Evolutionary conservation across 176 grass and related monocot genomes (phyloP).

Genomic region (Elaeis guineensis): DNA sequence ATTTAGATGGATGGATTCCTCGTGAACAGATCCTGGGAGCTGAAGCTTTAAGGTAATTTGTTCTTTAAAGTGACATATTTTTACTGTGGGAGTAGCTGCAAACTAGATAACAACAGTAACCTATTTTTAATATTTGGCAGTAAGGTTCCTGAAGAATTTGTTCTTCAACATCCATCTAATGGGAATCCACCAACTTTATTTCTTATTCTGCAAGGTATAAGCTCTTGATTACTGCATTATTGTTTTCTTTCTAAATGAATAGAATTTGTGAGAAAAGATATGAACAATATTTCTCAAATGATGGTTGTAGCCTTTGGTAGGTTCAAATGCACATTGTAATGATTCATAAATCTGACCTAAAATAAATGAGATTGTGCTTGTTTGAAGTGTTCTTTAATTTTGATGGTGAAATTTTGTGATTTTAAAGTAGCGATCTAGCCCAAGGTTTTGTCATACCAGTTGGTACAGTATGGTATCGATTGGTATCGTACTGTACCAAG

Average conservation of each 20-base stretch:
- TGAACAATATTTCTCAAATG: no score
- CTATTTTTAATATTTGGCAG: slow-evolving; percentile 37
- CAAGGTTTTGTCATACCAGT: no score
- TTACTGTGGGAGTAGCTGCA: background rate
- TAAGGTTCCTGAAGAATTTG: slow-evolving; percentile 90
- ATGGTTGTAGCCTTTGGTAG: no score
- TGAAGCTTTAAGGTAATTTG: slow-evolving; percentile 86
- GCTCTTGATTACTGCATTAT: background rate
- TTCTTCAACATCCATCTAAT: slow-evolving; percentile 93
- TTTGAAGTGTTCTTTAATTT: no score
- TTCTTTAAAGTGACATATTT: background rate
- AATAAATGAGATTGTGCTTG: no score
- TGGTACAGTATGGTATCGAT: no score
- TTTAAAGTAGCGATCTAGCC: no score
- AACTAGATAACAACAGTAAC: slow-evolving; percentile 14
- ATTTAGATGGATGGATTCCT: slow-evolving; percentile 98
- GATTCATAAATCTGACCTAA: no score
- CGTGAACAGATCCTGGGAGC: slow-evolving; percentile 91
- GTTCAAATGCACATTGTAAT: no score
- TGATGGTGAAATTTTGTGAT: no score
- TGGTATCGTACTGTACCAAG: no score
- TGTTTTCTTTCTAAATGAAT: slow-evolving; percentile 2
- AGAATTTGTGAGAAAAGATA: background rate
- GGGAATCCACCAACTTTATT: slow-evolving; percentile 93
- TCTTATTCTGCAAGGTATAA: slow-evolving; percentile 67